Evolutionary conservation across 1,284 basidiomycete genomes (phyloP), one percentile per base, ranked within the genome.

Genomic region (Trichosporon coremiiforme): DNA sequence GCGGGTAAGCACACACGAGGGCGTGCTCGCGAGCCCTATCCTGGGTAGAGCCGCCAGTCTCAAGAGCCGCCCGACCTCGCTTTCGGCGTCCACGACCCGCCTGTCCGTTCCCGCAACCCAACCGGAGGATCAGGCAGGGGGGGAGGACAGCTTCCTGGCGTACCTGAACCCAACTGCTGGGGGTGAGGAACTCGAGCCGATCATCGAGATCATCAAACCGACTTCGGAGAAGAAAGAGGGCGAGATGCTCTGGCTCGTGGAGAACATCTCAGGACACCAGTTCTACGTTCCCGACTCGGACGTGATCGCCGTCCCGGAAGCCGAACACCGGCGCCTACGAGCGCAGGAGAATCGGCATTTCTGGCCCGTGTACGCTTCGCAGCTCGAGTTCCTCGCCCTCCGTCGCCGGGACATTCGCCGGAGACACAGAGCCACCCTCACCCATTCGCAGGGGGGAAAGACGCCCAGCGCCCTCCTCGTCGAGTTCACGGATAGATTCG

Each of bases 211-310:
- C 29, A 31, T 60, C 29, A 60, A 60, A 10, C 57, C 57, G 2
- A 2, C 29, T 0, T 31, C 31, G 17, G 9, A 20, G 9, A 8
- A 20, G 12, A 20, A 31, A 5, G 17, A 13, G 57, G 9, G 29
- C 12, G 55, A 60, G 31, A 60, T 60, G 57, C 29, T 60, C 29
- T 60, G 57, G 57, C 29, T 60, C 13, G 31, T 60, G 6, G 57
- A 60, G 57, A 60, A 33, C 57, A 35, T 60, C 12, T 60, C 57
- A 4, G 57, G 57, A 5, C 29, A 60, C 57, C 57, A 60, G 31
- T 60, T 60, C 57, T 60, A 60, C 57, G 57, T 60, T 5, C 15
- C 57, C 29, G 57, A 60, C 15, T 13, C 8, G 17, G 57, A 60
- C 29, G 57, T 60, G 17, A 60, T 60, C 31, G 57, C 57, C 15